Base-by-base conservation (phyloP, 495 filamentous ascomycete species). In the Tetracladium setigerum region DNA sequence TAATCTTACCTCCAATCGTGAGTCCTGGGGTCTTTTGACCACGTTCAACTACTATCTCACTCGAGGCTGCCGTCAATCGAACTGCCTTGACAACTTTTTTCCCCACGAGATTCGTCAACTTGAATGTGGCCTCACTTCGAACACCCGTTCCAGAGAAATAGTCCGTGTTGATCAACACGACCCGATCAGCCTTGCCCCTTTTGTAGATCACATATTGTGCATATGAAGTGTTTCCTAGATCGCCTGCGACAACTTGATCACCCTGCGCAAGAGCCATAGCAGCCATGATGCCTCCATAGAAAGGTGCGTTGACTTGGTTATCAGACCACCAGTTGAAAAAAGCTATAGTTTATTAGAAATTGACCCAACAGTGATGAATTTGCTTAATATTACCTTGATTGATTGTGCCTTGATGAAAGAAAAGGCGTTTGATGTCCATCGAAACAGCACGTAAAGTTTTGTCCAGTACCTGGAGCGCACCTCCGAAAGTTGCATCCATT, bases 351-450 rank as follows among this genome's bases (percentile, higher is more conserved):
- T n/a, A n/a, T n/a, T n/a, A n/a, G n/a, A n/a, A n/a, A n/a, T n/a
- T n/a, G n/a, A n/a, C n/a, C n/a, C n/a, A n/a, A n/a, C n/a, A n/a
- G n/a, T n/a, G n/a, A n/a, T n/a, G n/a, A n/a, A n/a, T n/a, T n/a
- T n/a, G n/a, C n/a, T n/a, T 81, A 79, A 53, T 76, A 71, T 33
- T 72, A 78, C 57, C 75, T 73, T 2, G n/a, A n/a, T 74, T 76
- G 6, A 79, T 70, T 0, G 57, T 60, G 50, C 65, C 64, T 9
- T 67, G 58, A 45, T 68, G 66, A 52, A 67, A 68, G 41, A 59
- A 64, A 3, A 60, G 54, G 50, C 60, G 57, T 17, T 48, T 41
- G 27, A 68, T 53, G 17, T 62, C 62, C 24, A 67, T 32, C 19
- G 49, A 56, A 5, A 64, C 62, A 32, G 59, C 56, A 30, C 44